A percentile compares a stretch with the other conserved stretches of the same genome.
Conservation (phyloP, 1,139 yeast species). For the Groenewaldozyma auringiensis region DNA sequence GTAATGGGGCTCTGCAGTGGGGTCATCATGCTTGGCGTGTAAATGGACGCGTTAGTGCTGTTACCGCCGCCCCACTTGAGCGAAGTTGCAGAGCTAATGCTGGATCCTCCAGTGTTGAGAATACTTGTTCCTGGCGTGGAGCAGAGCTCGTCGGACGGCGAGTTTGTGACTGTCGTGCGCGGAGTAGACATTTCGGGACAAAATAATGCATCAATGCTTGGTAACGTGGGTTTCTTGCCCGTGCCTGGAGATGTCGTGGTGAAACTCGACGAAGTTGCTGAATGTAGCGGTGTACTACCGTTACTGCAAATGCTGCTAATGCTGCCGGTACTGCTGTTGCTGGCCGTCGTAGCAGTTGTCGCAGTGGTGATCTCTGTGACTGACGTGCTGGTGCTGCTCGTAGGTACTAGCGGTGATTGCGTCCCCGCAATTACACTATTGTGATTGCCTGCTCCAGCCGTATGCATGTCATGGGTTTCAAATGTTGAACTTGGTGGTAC, state of each 20-base stretch:
- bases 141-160: constrained; percentile 2
- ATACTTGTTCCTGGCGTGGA: constrained; percentile 1
- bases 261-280: not conserved
- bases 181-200: constrained; percentile 1
- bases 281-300: not conserved
- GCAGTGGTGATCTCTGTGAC: not conserved
- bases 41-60: constrained; percentile 1
- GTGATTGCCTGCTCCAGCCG: too few species aligned
- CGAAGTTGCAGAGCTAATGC: not conserved
- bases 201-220: constrained; percentile 10
- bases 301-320: not conserved
- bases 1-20: constrained; percentile 5
- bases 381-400: not conserved
- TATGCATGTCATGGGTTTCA: not conserved
- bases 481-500: not conserved
- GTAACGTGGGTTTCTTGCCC: constrained; percentile 6
- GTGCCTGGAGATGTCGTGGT: not conserved
- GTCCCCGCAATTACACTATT: too few species aligned
- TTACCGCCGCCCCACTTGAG: not conserved
- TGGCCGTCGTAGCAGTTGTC: not conserved
- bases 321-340: not conserved
- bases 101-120: not conserved
- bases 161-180: not conserved
- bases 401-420: not conserved
- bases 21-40: constrained; percentile 7